A percentile compares a stretch with the other conserved stretches of the same genome.
These are phyloP conservation scores for Dillenia suffruticosa DNA, from an alignment of 164 flowering plant genomes.

Conservation along the genomic window DNA sequence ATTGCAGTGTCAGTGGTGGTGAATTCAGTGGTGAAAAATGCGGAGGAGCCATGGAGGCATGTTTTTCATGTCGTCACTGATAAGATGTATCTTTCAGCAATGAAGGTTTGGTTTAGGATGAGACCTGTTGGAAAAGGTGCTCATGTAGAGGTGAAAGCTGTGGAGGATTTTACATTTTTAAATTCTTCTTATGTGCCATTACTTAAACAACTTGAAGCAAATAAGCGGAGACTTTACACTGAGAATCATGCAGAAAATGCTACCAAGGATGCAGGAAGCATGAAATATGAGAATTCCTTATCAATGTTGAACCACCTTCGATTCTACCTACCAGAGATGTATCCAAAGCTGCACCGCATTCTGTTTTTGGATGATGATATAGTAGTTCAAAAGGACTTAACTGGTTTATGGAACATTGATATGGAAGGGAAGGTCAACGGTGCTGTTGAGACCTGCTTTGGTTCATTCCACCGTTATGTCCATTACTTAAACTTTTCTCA, in stretches of 20 bases:
- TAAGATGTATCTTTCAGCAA: slow-evolving; percentile 78
- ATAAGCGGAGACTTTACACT: slow-evolving; percentile 34
- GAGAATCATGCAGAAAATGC: slow-evolving; percentile 50
- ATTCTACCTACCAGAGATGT: slow-evolving; percentile 89
- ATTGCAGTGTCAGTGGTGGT: slow-evolving; percentile 93
- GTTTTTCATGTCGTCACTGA: slow-evolving; percentile 89
- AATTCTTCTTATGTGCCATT: slow-evolving; percentile 72
- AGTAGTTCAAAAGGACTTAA: slow-evolving; percentile 87
- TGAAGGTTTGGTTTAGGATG: slow-evolving; percentile 96
- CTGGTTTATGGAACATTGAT: slow-evolving; percentile 79
- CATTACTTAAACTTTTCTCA: slow-evolving; percentile 87
- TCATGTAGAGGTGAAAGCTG: slow-evolving; percentile 74
- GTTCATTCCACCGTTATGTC: slow-evolving; percentile 73
- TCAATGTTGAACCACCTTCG: slow-evolving; percentile 74
- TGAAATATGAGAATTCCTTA: slow-evolving; percentile 54
- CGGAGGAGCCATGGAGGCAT: slow-evolving; percentile 80
- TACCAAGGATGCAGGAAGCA: slow-evolving; percentile 38
- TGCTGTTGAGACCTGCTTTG: slow-evolving; percentile 91
- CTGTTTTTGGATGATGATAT: slow-evolving; percentile 89
- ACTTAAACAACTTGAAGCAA: slow-evolving; percentile 53
- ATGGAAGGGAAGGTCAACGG: slow-evolving; percentile 94
- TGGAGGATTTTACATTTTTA: slow-evolving; percentile 66
- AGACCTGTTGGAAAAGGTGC: slow-evolving; percentile 68
- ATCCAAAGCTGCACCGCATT: slow-evolving; percentile 68
- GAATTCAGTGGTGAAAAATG: slow-evolving; percentile 79